Percentiles rank a stretch among this genome's conserved stretches.
phyloP scores from a whole-genome alignment of 1,284 basidiomycete species.

The Cystobasidium pallidum region DNA sequence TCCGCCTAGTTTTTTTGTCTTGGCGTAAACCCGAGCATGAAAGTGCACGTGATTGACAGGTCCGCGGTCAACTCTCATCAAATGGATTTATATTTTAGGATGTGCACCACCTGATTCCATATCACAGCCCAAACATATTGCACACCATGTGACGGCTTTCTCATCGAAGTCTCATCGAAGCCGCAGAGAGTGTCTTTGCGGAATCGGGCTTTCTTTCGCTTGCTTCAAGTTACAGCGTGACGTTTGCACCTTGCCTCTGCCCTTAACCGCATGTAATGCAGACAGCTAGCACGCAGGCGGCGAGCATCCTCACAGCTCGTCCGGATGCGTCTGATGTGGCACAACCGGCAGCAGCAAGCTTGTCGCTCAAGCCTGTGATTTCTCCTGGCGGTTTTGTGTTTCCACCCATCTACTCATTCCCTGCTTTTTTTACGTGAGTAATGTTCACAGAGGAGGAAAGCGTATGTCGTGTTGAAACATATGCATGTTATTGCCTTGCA shows the following conservation, averaged over 20 bases:
- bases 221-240: not conserved
- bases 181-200: too few species aligned
- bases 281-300: slow-evolving; percentile 17
- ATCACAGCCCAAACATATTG: too few species aligned
- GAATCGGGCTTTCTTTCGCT: too few species aligned
- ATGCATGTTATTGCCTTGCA: not conserved
- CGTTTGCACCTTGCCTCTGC: slow-evolving; percentile 1
- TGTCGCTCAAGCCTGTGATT: slow-evolving; percentile 31
- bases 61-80: too few species aligned
- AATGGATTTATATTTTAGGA: too few species aligned
- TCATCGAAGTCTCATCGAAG: too few species aligned
- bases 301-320: slow-evolving; percentile 5
- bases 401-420: slow-evolving; percentile 43
- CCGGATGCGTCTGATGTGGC: not conserved
- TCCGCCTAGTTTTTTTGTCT: too few species aligned
- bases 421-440: slow-evolving; percentile 42
- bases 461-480: not conserved
- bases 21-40: too few species aligned
- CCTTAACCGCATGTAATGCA: slow-evolving; percentile 9
- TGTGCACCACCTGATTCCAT: too few species aligned
- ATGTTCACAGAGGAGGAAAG: not conserved
- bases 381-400: slow-evolving; percentile 32
- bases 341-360: not conserved
- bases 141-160: too few species aligned
- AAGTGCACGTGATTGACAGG: too few species aligned